Percentiles rank a stretch among this genome's conserved stretches.
Conservation (phyloP, 75 land plant genomes). For the Chamaecyparis obtusa region DNA sequence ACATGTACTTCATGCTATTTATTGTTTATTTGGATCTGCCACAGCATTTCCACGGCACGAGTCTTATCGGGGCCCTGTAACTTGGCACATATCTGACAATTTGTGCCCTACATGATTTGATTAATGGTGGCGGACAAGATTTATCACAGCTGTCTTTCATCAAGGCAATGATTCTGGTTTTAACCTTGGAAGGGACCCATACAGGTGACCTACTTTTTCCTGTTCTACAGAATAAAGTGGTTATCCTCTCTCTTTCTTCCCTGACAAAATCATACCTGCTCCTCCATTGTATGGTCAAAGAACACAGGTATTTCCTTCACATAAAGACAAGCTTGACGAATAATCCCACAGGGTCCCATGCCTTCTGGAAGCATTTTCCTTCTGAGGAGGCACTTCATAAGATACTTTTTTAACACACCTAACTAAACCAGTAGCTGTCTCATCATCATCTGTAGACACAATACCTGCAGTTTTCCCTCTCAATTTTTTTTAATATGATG, state of each 20-base stretch:
- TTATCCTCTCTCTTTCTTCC: background rate
- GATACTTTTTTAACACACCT: no score
- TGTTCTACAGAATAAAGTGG: background rate
- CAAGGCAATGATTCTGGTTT: background rate
- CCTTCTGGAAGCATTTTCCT: background rate
- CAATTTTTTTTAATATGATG: no score
- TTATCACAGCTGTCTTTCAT: background rate
- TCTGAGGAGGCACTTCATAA: background rate
- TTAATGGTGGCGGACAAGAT: slow-evolving; percentile 1
- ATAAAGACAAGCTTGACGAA: background rate
- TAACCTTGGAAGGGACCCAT: background rate
- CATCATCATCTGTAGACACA: no score
- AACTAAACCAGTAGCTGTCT: no score
- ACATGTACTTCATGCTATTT: background rate
- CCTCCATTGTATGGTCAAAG: background rate
- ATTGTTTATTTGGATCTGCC: background rate
- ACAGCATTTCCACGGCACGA: background rate
- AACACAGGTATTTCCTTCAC: background rate
- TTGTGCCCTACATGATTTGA: background rate
- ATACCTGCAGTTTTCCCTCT: no score
- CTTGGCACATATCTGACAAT: background rate
- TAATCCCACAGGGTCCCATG: background rate
- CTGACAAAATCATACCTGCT: background rate
- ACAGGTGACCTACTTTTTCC: background rate
- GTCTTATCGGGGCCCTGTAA: background rate